Evolutionary conservation across 2,329 filamentous ascomycete genomes (phyloP), one percentile per base, ranked within the genome.

Genomic region (Fusarium secorum): DNA sequence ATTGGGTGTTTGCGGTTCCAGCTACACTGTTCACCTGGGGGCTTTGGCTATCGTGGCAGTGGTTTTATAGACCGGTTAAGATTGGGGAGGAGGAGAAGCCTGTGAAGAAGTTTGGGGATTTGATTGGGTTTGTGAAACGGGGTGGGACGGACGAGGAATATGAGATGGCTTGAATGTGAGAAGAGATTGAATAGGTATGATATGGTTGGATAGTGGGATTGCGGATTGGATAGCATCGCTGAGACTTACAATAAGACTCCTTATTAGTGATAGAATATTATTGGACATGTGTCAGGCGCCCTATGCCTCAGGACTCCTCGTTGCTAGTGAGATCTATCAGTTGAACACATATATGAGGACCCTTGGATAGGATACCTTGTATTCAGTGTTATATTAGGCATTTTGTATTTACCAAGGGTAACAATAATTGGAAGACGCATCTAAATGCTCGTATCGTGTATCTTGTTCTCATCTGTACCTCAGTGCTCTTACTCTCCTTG

Each of bases 1-100:
- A 77, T 45, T 81, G 79, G 78, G 78, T 70, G 1, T 70, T 79
- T 57, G 75, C 79, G 1, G 46, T 78, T 24, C 78, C 79, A 0
- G 67, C 80, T 0, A 82, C 80, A 0, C 0, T 74, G 0, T 17
- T 68, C 0, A 78, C 78, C 0, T 51, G 70, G 2, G 54, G 48
- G 0, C 1, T 68, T 10, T 79, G 79, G 78, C 66, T 60, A 11
- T 32, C 45, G 4, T 65, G 71, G 58, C 64, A 68, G 58, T 28
- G 38, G 24, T 30, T 42, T 5, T 62, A 45, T 8, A 53, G 51
- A 0, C 60, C 68, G 2, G 24, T 32, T 5, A 28, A 22, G 44
- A 66, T 71, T 39, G 69, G 69, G 1, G 68, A 69, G 11, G 65
- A 71, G 15, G 60, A 59, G 15, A 39, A 33, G 32, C 10, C 38